Conservation (phyloP, 2,329 filamentous ascomycete genomes). For the Meredithiella fracta region DNA sequence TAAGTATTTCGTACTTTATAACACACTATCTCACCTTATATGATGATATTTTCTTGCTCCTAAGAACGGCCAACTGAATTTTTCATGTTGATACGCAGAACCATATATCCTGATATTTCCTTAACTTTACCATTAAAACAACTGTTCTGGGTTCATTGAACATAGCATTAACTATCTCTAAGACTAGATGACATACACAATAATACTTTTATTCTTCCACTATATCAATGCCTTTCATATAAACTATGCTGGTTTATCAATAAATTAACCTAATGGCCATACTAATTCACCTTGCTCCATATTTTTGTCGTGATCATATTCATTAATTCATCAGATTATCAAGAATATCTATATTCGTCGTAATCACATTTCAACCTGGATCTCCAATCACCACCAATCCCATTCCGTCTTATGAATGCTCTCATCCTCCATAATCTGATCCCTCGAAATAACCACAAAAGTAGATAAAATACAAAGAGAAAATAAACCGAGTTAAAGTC, state of each 20-base stretch:
- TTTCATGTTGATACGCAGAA: constrained; percentile 12
- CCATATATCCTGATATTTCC: constrained; percentile 8
- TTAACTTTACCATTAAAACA: not conserved
- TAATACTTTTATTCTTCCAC: no score
- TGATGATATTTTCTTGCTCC: constrained; percentile 41
- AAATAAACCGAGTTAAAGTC: constrained; percentile 6
- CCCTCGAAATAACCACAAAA: constrained; percentile 3
- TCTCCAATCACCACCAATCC: no score
- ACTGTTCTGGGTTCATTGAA: not conserved
- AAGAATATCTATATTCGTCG: not conserved
- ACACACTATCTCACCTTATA: constrained; percentile 11
- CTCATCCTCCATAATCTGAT: not conserved
- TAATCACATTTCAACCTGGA: no score
- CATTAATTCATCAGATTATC: not conserved
- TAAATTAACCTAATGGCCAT: no score
- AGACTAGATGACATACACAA: not conserved
- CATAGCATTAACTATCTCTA: not conserved
- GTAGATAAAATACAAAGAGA: constrained; percentile 3
- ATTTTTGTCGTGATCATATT: no score
- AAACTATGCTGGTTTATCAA: no score
- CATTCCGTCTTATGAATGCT: no score
- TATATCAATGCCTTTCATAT: no score
- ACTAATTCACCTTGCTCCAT: no score
- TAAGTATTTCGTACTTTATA: no score
- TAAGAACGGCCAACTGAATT: constrained; percentile 52